Evolutionary conservation across 352 stramenopile species (phyloP).

Genomic region (Pythium grandisporangium): DNA sequence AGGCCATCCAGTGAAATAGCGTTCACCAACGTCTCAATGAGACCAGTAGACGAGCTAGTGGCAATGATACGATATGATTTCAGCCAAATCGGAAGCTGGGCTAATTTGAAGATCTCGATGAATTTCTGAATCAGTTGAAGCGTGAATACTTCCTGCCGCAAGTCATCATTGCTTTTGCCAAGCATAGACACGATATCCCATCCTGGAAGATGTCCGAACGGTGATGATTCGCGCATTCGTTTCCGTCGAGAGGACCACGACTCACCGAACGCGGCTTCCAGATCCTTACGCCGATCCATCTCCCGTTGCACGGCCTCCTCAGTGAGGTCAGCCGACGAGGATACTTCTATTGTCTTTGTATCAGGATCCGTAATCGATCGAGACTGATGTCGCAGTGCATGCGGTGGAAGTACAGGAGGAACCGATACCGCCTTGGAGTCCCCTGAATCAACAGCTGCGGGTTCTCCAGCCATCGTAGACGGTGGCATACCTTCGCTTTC

Average conservation of each 20-base stretch:
- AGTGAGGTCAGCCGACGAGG: slow-evolving; percentile 39
- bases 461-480: too few species aligned
- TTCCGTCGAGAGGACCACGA: slow-evolving; percentile 93
- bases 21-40: slow-evolving; percentile 98
- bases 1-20: slow-evolving; percentile 97
- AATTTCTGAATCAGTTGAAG: slow-evolving; percentile 98
- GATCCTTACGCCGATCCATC: slow-evolving; percentile 66
- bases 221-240: slow-evolving; percentile 80
- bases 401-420: too few species aligned
- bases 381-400: too few species aligned
- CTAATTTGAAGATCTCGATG: slow-evolving; percentile 94
- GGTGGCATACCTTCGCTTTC: slow-evolving; percentile 66
- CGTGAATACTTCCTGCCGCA: slow-evolving; percentile 98
- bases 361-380: too few species aligned
- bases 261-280: slow-evolving; percentile 91
- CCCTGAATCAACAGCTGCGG: too few species aligned
- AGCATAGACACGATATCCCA: slow-evolving; percentile 97
- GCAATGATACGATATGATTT: slow-evolving; percentile 96
- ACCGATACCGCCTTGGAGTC: too few species aligned
- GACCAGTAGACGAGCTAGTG: slow-evolving; percentile 90
- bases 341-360: too few species aligned
- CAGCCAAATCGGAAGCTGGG: slow-evolving; percentile 93
- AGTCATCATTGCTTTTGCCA: slow-evolving; percentile 98
- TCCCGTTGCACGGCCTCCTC: slow-evolving; percentile 77
- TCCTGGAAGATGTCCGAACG: slow-evolving; percentile 79